Base-by-base conservation (phyloP, 768 basidiomycete species). In the Macrocybe gigantea region DNA sequence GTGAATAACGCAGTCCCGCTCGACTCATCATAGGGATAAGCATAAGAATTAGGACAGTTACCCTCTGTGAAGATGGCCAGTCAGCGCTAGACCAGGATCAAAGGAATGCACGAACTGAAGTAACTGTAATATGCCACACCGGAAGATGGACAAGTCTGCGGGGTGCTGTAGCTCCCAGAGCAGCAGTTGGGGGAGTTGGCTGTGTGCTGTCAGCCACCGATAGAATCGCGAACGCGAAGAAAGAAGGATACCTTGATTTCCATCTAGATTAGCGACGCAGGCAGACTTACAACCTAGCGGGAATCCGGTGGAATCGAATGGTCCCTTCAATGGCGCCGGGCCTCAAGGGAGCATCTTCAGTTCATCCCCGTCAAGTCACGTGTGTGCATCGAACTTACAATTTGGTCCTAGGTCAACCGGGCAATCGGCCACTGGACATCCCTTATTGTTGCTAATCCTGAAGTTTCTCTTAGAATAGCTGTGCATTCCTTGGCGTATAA, bases 141-240 rank as follows among this genome's bases (percentile, higher is more conserved):
- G 3, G 75, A 75, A 9, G 67, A 52, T 10, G 80, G 82, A 60
- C 83, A 85, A 0, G 80, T 83, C 7, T 56, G 62, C 1, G 79
- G 62, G 5, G 77, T 80, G 60, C 61, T 64, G 62, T 74, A 67
- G 37, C 59, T 61, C 7, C 85, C 85, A 11, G 74, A 74, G 67
- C 84, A 87, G 62, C 84, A 85, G 56, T 84, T 82, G 5, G 71
- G 62, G 15, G 80, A 82, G 64, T 85, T 74, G 33, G 53, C 79
- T 79, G 42, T 39, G 30, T 38, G 22, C 38, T 14, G 14, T 14
- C 43, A 44, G 38, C 12, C 6, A 34, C 13, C 14, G 31, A 7
- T 30, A 42, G 37, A n/a, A 33, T 14, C 37, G 48, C 7, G 6
- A 44, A 32, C 14, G 12, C 9, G 13, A 22, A 14, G 14, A 4